A percentile compares a stretch with the other conserved stretches of the same genome.
Conservation (phyloP, 129 eudicot genomes). For the Oenanthe sinensis region DNA sequence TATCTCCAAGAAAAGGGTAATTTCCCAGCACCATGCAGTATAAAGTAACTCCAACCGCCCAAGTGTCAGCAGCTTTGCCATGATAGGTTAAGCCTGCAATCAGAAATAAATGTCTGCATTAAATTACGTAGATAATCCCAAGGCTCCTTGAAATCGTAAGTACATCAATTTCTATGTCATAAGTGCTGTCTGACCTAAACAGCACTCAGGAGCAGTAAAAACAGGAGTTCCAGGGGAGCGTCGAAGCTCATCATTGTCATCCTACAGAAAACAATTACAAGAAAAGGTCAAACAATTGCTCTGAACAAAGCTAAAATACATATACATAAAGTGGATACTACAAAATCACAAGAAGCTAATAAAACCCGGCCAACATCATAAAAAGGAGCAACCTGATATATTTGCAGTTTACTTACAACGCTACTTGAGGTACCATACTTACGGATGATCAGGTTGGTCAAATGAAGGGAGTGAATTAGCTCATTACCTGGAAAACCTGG, state of each 20-base stretch:
- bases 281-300: not conserved
- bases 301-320: not conserved
- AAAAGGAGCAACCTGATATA: not conserved
- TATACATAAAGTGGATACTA: not conserved
- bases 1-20: constrained; percentile 92
- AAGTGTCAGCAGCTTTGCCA: constrained; percentile 94
- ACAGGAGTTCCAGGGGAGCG: constrained; percentile 99
- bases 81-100: constrained; percentile 63
- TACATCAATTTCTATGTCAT: not conserved
- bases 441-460: not conserved
- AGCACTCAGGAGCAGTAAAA: constrained; percentile 96
- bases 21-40: constrained; percentile 69
- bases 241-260: constrained; percentile 85
- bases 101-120: not conserved
- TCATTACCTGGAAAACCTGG: constrained; percentile 91
- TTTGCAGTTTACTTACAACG: not conserved
- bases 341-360: not conserved
- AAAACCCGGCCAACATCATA: not conserved
- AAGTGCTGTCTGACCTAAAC: constrained; percentile 56
- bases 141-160: not conserved
- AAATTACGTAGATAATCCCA: not conserved
- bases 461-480: not conserved
- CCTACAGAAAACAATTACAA: constrained; percentile 30
- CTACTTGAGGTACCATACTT: not conserved
- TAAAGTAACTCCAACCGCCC: constrained; percentile 97